Percentiles rank a stretch among this genome's conserved stretches.
Conservation (phyloP, 345 rosid genomes). For the Diplotaxis tenuifolia region DNA sequence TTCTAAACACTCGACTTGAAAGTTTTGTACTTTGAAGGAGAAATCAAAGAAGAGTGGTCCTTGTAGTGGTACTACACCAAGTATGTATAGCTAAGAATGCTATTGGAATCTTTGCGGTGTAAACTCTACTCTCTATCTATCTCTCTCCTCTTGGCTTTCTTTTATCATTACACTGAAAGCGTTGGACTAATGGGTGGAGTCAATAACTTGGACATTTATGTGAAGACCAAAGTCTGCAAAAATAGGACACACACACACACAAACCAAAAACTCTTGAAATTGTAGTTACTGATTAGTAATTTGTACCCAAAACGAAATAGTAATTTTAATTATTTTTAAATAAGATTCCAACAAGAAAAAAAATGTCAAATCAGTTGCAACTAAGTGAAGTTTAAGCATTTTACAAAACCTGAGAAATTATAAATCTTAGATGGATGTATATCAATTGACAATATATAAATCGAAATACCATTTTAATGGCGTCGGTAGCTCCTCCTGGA, state of each 20-base stretch:
- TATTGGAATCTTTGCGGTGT: conserved; percentile 1
- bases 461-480: background rate
- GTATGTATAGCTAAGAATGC: conserved; percentile 28
- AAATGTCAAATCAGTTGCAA: background rate
- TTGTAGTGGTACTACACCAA: background rate
- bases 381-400: background rate
- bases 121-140: background rate
- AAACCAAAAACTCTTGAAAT: background rate
- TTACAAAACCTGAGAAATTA: background rate
- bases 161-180: conserved; percentile 12
- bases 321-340: background rate
- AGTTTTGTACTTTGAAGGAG: conserved; percentile 21
- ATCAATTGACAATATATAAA: background rate
- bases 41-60: conserved; percentile 34
- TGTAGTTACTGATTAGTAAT: background rate
- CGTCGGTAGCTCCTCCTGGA: background rate
- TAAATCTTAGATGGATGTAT: background rate
- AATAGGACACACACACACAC: background rate
- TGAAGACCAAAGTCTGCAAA: conserved; percentile 26
- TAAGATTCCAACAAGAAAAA: background rate
- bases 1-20: conserved; percentile 17
- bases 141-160: background rate
- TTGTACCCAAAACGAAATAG: background rate
- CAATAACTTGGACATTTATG: conserved; percentile 30
- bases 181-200: conserved; percentile 20